Evolutionary conservation across 2,329 filamentous ascomycete genomes (phyloP), one percentile per base, ranked within the genome.

Genomic region (Coniochaeta sp.): DNA sequence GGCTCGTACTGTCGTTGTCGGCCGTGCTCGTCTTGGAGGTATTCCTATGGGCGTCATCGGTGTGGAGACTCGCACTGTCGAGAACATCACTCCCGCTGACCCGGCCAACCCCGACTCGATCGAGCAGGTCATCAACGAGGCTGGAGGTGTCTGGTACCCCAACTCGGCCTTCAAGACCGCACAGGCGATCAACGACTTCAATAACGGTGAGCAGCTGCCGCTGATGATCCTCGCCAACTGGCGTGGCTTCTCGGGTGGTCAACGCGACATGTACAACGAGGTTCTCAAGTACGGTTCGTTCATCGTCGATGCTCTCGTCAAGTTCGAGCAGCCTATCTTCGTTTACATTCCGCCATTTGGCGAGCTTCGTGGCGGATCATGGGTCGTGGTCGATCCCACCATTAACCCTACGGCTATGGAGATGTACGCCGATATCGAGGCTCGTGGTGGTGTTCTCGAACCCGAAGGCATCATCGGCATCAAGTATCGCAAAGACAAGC

Each of bases 121-220:
- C 67, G 95, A 99, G 79, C 91, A 96, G 79, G 88, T 98, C 69
- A 86, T 83, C 67, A 93, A 92, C 67, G 95, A 99, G 79, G 95
- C 95, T 65, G 95, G 95, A 81, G 95, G 96, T 80, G 95, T 99
- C 31, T 99, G 95, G 95, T 99, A 98, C 80, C 95, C 95, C 72
- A 99, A 99, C 85, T 98, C 93, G 12, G 95, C 95, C 26, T 99
- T 93, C 88, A 99, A 99, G 89, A 99, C 95, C 64, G 95, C 95
- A 3, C 95, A 99, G 77, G 95, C 95, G 60, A 96, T 99, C 79
- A 92, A 89, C 70, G 95, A 99, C 81, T 99, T 99, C 86, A 99
- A 99, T 86, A 87, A 96, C 67, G 95, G 95, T 74, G 95, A 99
- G 79, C 95, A 99, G 80, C 83, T 99, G 71, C 95, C 95, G 61